These are phyloP conservation scores for Ogataea polymorpha DNA, from an alignment of 805 yeast species.

Conservation along the genomic window DNA sequence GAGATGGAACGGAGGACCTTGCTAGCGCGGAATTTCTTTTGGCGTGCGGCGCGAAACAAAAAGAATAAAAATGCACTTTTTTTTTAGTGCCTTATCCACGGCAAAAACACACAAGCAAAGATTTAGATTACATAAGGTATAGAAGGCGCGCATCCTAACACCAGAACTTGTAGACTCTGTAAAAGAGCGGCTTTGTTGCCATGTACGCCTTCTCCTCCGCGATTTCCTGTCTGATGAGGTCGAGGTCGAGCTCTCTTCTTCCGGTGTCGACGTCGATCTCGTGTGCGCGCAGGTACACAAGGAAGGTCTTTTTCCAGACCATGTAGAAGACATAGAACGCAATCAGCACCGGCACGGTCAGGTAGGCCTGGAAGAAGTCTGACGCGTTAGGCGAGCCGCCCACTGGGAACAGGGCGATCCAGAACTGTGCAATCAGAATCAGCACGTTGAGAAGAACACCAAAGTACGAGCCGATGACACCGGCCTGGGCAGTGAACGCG, in stretches of 20 bases:
- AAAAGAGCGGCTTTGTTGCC: conserved; percentile 43
- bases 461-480: conserved; percentile 62
- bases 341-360: conserved; percentile 62
- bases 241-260: conserved; percentile 57
- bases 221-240: conserved; percentile 52
- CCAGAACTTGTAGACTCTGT: conserved; percentile 56
- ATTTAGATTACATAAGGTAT: not conserved
- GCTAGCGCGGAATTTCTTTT: too few species aligned
- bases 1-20: too few species aligned
- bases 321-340: conserved; percentile 39
- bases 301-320: conserved; percentile 44
- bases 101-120: conserved; percentile 1
- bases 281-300: conserved; percentile 39
- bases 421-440: conserved; percentile 73
- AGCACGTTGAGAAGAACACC: conserved; percentile 57
- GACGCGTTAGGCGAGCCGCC: conserved; percentile 50
- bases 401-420: conserved; percentile 75
- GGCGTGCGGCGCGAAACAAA: conserved; percentile 5
- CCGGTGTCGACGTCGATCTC: conserved; percentile 64
- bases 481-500: conserved; percentile 63
- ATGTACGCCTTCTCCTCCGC: conserved; percentile 54
- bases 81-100: conserved; percentile 7
- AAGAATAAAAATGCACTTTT: too few species aligned
- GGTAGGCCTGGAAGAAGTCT: conserved; percentile 61
- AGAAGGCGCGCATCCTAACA: conserved; percentile 34